Evolutionary conservation across 78 protist species (phyloP).

Genomic region (Anaeramoeba flamelloides): DNA sequence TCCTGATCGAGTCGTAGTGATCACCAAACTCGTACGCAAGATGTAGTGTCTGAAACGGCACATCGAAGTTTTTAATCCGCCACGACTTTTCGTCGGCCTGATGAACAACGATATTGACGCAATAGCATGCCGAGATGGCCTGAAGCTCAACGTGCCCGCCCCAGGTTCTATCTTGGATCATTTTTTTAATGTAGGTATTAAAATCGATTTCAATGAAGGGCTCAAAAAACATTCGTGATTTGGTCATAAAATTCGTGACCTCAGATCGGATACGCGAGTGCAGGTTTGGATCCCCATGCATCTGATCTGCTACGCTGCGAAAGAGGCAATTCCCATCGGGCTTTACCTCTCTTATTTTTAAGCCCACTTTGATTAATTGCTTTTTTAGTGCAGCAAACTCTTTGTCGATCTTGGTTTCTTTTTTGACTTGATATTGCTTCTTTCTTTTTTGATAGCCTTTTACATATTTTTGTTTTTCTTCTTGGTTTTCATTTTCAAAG

Average conservation of each 20-base stretch:
- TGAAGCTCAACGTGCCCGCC: neutral
- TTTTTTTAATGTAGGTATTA: neutral
- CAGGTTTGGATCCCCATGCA: neutral
- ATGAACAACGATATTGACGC: neutral
- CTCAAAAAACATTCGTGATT: neutral
- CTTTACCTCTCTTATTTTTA: neutral
- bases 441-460: neutral
- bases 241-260: neutral
- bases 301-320: neutral
- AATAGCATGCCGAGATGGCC: neutral
- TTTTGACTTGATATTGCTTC: neutral
- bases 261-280: neutral
- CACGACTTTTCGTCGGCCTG: neutral
- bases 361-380: neutral
- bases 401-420: neutral
- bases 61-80: neutral
- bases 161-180: neutral
- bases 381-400: neutral
- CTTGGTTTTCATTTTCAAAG: neutral
- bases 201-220: neutral
- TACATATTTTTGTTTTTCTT: neutral
- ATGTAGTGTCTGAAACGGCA: neutral
- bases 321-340: neutral
- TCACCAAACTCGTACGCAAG: neutral
- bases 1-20: neutral